Percentiles rank a stretch among this genome's conserved stretches.
phyloP scores from a whole-genome alignment of 2,329 filamentous ascomycete species.

The Colletotrichum sp. region DNA sequence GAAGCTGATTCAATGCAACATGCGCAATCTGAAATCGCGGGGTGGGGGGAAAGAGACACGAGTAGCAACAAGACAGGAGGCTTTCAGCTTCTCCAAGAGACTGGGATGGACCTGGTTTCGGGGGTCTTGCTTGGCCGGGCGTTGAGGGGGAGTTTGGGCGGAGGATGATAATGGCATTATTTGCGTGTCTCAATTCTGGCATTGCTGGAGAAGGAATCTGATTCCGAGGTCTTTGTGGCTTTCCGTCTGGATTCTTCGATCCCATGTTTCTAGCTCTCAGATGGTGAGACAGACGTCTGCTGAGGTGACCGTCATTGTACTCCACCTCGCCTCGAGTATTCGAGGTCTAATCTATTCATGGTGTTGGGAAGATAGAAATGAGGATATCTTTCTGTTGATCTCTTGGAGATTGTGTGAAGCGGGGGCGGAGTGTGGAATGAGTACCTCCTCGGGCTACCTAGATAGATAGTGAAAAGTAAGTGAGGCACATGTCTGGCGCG shows the following conservation, averaged over 20 bases:
- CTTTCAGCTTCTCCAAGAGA: not conserved
- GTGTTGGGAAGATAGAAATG: not conserved
- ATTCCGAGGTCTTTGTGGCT: not conserved
- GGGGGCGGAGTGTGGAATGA: not conserved
- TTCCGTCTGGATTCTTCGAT: not conserved
- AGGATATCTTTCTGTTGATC: not conserved
- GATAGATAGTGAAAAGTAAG: not conserved
- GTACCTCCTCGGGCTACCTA: not conserved
- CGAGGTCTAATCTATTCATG: not conserved
- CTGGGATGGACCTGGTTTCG: not conserved
- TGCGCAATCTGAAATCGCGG: not conserved
- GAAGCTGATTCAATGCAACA: slow-evolving; percentile 7
- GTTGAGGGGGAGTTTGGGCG: not conserved
- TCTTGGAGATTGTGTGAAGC: not conserved
- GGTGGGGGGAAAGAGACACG: not conserved
- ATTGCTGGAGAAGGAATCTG: not conserved
- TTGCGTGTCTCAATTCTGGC: not conserved
- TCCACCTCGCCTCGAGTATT: not conserved
- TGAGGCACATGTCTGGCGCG: not conserved
- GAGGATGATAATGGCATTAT: slow-evolving; percentile 14
- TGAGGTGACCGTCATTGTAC: not conserved
- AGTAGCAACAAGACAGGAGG: not conserved
- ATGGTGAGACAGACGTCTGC: slow-evolving; percentile 16
- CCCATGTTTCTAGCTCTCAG: slow-evolving; percentile 7
- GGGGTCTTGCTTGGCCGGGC: not conserved